Conservation (phyloP, 257 asterid genomes). For the Fraxinus quadrangulata region DNA sequence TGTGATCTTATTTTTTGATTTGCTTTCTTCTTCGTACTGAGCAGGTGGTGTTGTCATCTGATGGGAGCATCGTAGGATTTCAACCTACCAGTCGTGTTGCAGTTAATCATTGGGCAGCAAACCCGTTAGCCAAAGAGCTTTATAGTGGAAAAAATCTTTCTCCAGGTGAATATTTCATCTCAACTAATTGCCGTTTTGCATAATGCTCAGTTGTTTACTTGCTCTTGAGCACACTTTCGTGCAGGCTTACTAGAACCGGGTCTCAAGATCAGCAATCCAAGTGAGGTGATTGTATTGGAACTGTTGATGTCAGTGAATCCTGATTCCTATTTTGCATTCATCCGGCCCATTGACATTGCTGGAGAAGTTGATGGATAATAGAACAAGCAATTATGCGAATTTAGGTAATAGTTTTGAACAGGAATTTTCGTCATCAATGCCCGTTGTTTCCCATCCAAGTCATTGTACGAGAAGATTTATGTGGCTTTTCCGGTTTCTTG, state of each 20-base stretch:
- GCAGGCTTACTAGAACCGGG: slow-evolving; percentile 82
- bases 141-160: slow-evolving; percentile 63
- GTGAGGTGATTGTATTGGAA: slow-evolving; percentile 56
- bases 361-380: slow-evolving; percentile 2
- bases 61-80: slow-evolving; percentile 63
- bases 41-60: slow-evolving; percentile 64
- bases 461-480: neutral
- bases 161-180: slow-evolving; percentile 54
- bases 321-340: slow-evolving; percentile 58
- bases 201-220: slow-evolving; percentile 3
- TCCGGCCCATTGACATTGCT: slow-evolving; percentile 46
- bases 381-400: slow-evolving; percentile 2
- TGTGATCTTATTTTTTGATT: slow-evolving; percentile 2
- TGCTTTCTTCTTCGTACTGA: neutral
- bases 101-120: slow-evolving; percentile 83
- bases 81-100: slow-evolving; percentile 82
- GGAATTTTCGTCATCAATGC: neutral
- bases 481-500: neutral
- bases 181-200: neutral
- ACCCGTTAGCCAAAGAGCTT: slow-evolving; percentile 75
- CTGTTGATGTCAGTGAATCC: slow-evolving; percentile 66
- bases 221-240: slow-evolving; percentile 5
- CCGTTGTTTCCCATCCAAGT: neutral
- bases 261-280: slow-evolving; percentile 49
- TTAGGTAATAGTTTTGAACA: neutral